Evolutionary conservation across 345 rosid species (phyloP).

Genomic region (Lagerstroemia speciosa): DNA sequence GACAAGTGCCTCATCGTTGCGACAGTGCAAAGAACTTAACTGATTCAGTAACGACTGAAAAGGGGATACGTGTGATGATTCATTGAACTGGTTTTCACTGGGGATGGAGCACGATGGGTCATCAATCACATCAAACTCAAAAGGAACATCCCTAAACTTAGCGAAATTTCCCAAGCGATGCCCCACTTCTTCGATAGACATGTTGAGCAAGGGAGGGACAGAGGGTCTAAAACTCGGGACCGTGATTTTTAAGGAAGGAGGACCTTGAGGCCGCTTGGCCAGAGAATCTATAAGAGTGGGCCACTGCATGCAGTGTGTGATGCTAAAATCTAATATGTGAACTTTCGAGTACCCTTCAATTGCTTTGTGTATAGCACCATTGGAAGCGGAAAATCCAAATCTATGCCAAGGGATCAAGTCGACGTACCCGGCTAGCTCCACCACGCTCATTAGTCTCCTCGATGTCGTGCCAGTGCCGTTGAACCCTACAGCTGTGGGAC

Average conservation of each 20-base stretch:
- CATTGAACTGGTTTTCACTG: slow-evolving; percentile 7
- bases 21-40: slow-evolving; percentile 28
- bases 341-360: slow-evolving; percentile 38
- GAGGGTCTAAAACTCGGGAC: slow-evolving; percentile 43
- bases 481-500: slow-evolving; percentile 38
- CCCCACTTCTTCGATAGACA: slow-evolving; percentile 42
- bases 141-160: slow-evolving; percentile 40
- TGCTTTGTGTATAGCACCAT: slow-evolving; percentile 40
- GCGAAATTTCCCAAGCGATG: slow-evolving; percentile 53
- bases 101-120: slow-evolving; percentile 2
- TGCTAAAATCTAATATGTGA: slow-evolving; percentile 57
- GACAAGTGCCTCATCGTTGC: slow-evolving; percentile 48
- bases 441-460: slow-evolving; percentile 45
- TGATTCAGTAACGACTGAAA: slow-evolving; percentile 30
- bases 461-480: slow-evolving; percentile 24
- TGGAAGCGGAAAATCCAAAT: slow-evolving; percentile 61
- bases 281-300: slow-evolving; percentile 61
- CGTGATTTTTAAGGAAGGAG: slow-evolving; percentile 53
- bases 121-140: slow-evolving; percentile 38
- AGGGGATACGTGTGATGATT: slow-evolving; percentile 1
- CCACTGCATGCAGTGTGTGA: slow-evolving; percentile 72
- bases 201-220: slow-evolving; percentile 53
- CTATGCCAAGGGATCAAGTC: slow-evolving; percentile 75
- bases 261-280: slow-evolving; percentile 55
- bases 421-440: slow-evolving; percentile 59